phyloP scores from a whole-genome alignment of 2,329 filamentous ascomycete genomes.

The Trichoderma harzianum region DNA sequence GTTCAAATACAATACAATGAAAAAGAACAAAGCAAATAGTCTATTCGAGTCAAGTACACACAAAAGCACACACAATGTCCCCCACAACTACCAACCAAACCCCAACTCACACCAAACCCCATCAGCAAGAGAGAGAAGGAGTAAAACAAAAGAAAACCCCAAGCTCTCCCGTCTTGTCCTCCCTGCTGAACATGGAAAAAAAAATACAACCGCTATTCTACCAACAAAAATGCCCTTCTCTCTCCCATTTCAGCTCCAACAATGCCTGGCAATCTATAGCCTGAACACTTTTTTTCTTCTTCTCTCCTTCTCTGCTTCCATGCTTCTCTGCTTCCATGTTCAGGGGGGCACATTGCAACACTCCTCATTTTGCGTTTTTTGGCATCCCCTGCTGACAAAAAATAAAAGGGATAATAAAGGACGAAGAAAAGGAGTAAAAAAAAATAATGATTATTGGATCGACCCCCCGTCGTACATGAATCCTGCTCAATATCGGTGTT shows the following conservation, averaged over 20 bases:
- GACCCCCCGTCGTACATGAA: slow-evolving; percentile 19
- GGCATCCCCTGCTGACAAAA: background rate
- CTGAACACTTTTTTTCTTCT: background rate
- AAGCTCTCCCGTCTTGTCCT: background rate
- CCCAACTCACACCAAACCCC: background rate
- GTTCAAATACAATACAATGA: slow-evolving; percentile 17
- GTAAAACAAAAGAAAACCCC: background rate
- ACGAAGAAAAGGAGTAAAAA: slow-evolving; percentile 17
- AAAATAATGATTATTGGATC: slow-evolving; percentile 19
- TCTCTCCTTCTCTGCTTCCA: background rate
- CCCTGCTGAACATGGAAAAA: slow-evolving; percentile 3
- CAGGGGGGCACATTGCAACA: slow-evolving; percentile 6
- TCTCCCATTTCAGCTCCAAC: background rate
- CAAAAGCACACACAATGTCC: background rate
- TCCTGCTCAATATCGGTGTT: slow-evolving; percentile 18
- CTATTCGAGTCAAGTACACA: slow-evolving; percentile 24
- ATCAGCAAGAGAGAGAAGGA: background rate
- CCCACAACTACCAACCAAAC: background rate
- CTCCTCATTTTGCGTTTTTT: background rate
- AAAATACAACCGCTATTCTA: background rate
- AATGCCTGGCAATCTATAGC: background rate
- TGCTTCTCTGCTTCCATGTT: slow-evolving; percentile 14
- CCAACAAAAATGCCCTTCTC: background rate
- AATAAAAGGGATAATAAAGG: background rate
- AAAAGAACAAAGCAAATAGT: slow-evolving; percentile 19